Conservation (phyloP, 805 yeast genomes). For the Schwanniomyces polymorphus region DNA sequence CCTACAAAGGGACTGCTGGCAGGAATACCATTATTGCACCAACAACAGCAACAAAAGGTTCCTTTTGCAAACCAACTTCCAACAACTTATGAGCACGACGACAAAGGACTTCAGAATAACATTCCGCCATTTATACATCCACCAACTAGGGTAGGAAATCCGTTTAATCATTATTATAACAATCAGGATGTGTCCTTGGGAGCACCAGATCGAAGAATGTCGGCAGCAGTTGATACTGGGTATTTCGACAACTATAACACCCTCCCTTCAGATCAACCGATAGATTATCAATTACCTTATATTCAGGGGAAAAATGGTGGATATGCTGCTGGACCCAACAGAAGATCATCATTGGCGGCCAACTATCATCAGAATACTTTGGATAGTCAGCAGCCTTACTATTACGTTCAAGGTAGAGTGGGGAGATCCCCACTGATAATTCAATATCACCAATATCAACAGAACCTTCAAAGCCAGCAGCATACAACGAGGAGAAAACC, state of each 20-base stretch:
- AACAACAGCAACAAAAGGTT: constrained; percentile 27
- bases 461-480: constrained; percentile 21
- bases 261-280: constrained; percentile 1
- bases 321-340: constrained; percentile 2
- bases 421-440: constrained; percentile 31
- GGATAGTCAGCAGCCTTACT: constrained; percentile 7
- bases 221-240: constrained; percentile 34
- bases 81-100: constrained; percentile 49
- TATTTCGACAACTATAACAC: constrained; percentile 18
- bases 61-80: constrained; percentile 49
- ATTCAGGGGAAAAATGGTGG: constrained; percentile 5
- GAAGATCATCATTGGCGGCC: constrained; percentile 25
- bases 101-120: constrained; percentile 14
- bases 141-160: constrained; percentile 46
- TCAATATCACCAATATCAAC: constrained; percentile 35
- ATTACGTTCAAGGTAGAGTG: constrained; percentile 11
- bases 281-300: constrained; percentile 8
- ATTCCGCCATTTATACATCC: constrained; percentile 36
- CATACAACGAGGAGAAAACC: constrained; percentile 21
- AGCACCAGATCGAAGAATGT: constrained; percentile 34
- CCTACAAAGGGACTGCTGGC: constrained; percentile 25
- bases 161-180: constrained; percentile 43
- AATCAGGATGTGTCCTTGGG: constrained; percentile 34
- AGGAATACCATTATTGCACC: constrained; percentile 22
- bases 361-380: constrained; percentile 11